Evolutionary conservation across 805 yeast genomes (phyloP), one percentile per base, ranked within the genome.

Genomic region (Vanderwaltozyma verrucispora): DNA sequence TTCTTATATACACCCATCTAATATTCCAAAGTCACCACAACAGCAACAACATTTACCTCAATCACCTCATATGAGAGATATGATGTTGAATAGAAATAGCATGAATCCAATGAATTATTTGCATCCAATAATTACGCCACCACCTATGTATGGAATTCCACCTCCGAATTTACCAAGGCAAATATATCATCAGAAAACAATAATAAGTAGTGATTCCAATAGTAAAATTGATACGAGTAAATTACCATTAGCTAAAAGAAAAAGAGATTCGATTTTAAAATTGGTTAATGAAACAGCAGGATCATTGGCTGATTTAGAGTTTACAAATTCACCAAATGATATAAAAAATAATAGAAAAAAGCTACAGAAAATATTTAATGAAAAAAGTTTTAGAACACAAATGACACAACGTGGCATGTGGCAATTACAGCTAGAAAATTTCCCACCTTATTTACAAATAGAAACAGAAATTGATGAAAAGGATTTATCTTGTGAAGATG

Each of bases 401-500:
- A 58, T 58, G 63, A 54, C 60, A 11, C 49, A 54, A 13, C 48
- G 62, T 34, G 52, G 54, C 15, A 58, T 58, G 63, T 52, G 46
- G 40, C 63, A 58, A 40, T 34, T 58, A 26, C 50, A 49, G 34
- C 32, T 58, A 28, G 42, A 42, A 15, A 53, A 56, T 37, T 58
- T 58, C 41, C 63, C 63, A 23, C 62, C 62, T 4, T 57, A 48
- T 40, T 37, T 57, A 39, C 47, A 53, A 27, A 42, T 51, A 29
- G 60, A 57, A 29, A 39, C 50, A 9, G 34, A 44, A 23, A 15
- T 28, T 3, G 14, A 24, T 24, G 31, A 33, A 12, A 14, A 16
- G 20, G 36, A 38, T 5, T n/a, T 32, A 5, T 9, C 26, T 13
- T 11, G 16, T 6, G 20, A 23, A 12, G 30, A 16, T 11, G 14